These are phyloP conservation scores for Ceratobasidium papillatum DNA, from an alignment of 1,284 basidiomycete species.

Conservation along the genomic window DNA sequence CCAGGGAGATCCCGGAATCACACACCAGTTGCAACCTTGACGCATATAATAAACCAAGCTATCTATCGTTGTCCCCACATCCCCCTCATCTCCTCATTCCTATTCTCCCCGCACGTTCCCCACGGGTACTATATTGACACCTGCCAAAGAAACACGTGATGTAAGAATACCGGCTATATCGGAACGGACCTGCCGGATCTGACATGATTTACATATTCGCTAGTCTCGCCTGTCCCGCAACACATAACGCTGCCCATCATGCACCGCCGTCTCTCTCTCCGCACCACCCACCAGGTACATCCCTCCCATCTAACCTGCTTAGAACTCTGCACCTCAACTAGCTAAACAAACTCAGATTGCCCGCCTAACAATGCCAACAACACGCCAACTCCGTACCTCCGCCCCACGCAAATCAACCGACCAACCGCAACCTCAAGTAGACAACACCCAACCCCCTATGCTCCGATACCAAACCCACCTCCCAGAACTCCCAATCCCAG, in stretches of 20 bases:
- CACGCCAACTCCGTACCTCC: constrained; percentile 21
- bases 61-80: background rate
- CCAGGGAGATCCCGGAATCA: background rate
- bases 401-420: constrained; percentile 51
- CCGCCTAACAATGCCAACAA: constrained; percentile 7
- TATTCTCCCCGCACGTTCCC: constrained; percentile 22
- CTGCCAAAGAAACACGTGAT: constrained; percentile 35
- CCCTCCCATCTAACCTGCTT: too few species aligned
- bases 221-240: background rate
- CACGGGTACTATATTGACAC: background rate
- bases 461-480: constrained; percentile 82
- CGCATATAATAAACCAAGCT: constrained; percentile 22
- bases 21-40: background rate
- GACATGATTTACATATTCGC: constrained; percentile 24
- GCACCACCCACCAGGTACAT: constrained; percentile 7
- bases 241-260: background rate
- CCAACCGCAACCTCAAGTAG: constrained; percentile 56
- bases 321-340: background rate
- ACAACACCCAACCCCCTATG: constrained; percentile 61
- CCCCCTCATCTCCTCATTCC: background rate
- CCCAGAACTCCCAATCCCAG: constrained; percentile 84
- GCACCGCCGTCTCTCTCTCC: constrained; percentile 26
- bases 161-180: constrained; percentile 17
- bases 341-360: background rate
- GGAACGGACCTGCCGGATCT: constrained; percentile 18